Base-by-base conservation (phyloP, 2,329 filamentous ascomycete species). In the Clarireedia paspali region DNA sequence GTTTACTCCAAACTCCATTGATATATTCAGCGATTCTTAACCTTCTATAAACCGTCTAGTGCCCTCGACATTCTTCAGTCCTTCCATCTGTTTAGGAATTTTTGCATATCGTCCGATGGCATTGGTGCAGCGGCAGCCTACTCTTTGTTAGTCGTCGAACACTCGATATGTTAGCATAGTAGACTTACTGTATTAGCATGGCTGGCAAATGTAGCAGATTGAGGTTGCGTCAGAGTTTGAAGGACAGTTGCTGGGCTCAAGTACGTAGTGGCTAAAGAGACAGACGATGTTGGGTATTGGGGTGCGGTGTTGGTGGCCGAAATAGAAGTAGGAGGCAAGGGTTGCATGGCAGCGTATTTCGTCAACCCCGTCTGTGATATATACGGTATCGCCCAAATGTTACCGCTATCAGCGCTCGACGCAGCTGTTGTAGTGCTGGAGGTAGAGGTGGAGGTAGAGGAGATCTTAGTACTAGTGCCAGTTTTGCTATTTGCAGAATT, bases 341-440 rank as follows among this genome's bases (percentile, higher is more conserved):
- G 67, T 57, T 72, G 71, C 71, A 73, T 73, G 14, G 71, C 70
- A 46, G 72, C 72, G 58, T 72, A 74, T 63, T 64, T 69, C 2
- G 67, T 70, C 15, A 59, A 53, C 2, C 71, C 72, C 9, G 67
- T 69, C 60, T 74, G 71, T 40, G 67, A 47, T 47, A 63, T 66
- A 53, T 70, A 74, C 17, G 70, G 66, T 10, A 64, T 66, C 15
- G 42, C 64, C 45, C 50, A 71, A 3, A 52, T 45, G 1, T 62
- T 66, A 4, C 56, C 65, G 5, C 56, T 62, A 38, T 44, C 24
- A 44, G 55, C 50, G 39, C 56, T 15, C 14, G 47, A 42, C 10
- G 55, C 51, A 7, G 50, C 27, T 2, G 53, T 53, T 15, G 51
- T 57, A 39, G 57, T 56, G 7, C 34, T 53, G 39, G 30, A 30